Conservation (phyloP, 2,329 filamentous ascomycete species). For the Beauveria brongniartii region DNA sequence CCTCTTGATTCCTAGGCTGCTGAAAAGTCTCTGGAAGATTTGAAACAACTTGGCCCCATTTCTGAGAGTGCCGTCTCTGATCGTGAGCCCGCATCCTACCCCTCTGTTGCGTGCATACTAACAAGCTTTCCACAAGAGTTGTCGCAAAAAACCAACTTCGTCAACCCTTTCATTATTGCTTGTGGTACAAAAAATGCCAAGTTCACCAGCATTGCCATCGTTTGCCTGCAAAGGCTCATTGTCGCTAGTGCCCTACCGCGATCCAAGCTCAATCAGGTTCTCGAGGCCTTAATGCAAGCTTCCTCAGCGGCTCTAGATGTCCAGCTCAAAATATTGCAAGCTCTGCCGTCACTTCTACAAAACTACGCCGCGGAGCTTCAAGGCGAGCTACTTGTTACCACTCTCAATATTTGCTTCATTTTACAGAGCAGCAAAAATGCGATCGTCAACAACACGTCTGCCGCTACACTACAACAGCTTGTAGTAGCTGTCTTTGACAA, state of each 20-base stretch:
- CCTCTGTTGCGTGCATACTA: constrained; percentile 13
- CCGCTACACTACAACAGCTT: constrained; percentile 91
- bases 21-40: constrained; percentile 85
- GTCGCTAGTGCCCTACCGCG: constrained; percentile 72
- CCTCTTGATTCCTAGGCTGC: constrained; percentile 54
- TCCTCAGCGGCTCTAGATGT: constrained; percentile 77
- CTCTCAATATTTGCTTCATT: constrained; percentile 84
- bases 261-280: constrained; percentile 72
- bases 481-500: constrained; percentile 92
- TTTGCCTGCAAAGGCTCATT: constrained; percentile 82
- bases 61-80: constrained; percentile 32
- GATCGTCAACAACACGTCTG: constrained; percentile 90
- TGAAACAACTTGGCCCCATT: constrained; percentile 46
- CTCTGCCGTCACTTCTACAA: constrained; percentile 78
- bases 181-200: constrained; percentile 86
- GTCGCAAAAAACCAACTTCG: constrained; percentile 70
- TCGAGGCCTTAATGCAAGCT: constrained; percentile 81
- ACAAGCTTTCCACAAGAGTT: constrained; percentile 58
- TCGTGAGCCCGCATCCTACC: constrained; percentile 18
- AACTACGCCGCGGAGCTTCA: constrained; percentile 80
- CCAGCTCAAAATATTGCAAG: constrained; percentile 91
- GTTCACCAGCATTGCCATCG: constrained; percentile 78
- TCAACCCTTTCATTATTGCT: constrained; percentile 88
- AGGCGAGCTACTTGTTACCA: constrained; percentile 71
- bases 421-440: constrained; percentile 86